Base-by-base conservation (phyloP, 345 rosid species). In the Aquilaria malaccensis region DNA sequence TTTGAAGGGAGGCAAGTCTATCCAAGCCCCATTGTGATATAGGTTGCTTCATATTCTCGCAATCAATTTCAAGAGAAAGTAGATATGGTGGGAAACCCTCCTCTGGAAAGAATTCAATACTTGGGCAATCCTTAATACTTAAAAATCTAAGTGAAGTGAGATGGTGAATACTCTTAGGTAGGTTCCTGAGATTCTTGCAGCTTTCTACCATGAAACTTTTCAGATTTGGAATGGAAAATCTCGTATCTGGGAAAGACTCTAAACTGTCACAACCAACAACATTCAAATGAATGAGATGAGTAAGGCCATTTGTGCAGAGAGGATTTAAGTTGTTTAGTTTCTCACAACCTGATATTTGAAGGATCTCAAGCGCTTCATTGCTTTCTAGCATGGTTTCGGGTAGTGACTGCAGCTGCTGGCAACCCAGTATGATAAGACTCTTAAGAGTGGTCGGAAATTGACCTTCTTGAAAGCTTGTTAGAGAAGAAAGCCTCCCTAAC, bases 11-110 rank as follows among this genome's bases (percentile, higher is more conserved):
- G 31, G 1, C 15, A 2, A 61, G 56, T 7, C 10, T 50, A 15
- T 61, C 45, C 13, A 61, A 50, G 48, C 56, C 32, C 65, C 65
- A 61, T 50, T 50, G 47, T 14, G 56, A 52, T 47, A 72, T 54
- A 2, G 69, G 71, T 49, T 43, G 46, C 43, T 15, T 52, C 12
- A 69, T 45, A 45, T 66, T 60, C 54, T 60, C 45, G 55, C 73
- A 76, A 32, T 48, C 45, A 14, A 76, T 45, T 1, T 53, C 33
- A 49, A 68, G 62, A 9, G 65, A 33, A 4, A 57, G n/a, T 11
- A 76, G 45, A 48, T 72, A 64, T 13, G 68, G 64, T 11, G 79
- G 76, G 13, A 72, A 61, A 58, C 76, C 76, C 7, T 58, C 68
- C 66, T 60, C 59, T 0, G 76, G 70, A 29, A 72, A 68, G 29